These are phyloP conservation scores for Bassia scoparia DNA, from an alignment of 148 eudicot species.

Conservation along the genomic window DNA sequence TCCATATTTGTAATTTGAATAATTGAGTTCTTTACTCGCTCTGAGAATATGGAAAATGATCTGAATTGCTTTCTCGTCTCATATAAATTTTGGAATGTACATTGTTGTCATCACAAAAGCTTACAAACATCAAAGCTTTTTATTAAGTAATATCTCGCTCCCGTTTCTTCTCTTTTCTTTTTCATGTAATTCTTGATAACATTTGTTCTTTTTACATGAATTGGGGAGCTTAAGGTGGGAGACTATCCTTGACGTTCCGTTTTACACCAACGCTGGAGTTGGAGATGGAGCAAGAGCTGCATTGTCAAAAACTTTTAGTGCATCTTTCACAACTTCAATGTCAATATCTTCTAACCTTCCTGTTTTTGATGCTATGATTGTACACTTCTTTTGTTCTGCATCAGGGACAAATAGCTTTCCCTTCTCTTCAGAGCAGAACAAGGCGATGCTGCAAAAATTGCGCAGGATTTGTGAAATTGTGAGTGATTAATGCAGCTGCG, in stretches of 20 bases:
- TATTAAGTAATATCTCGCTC: too few relatives aligned
- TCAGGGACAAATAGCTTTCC: constrained; percentile 55
- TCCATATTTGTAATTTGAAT: neutral
- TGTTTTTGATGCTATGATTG: constrained; percentile 54
- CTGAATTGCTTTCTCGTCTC: constrained; percentile 5
- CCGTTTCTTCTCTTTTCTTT: neutral
- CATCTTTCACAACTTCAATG: constrained; percentile 53
- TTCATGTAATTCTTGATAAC: neutral
- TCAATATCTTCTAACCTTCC: constrained; percentile 69
- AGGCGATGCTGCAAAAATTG: constrained; percentile 56
- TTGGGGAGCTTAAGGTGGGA: neutral
- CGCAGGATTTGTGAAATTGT: neutral
- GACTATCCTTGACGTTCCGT: neutral
- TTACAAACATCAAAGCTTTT: neutral
- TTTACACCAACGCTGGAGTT: constrained; percentile 30
- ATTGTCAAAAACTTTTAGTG: constrained; percentile 41
- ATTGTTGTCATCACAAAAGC: constrained; percentile 6
- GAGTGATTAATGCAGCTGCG: neutral
- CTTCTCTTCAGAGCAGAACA: constrained; percentile 74
- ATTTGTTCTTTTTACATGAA: neutral
- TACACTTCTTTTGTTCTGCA: constrained; percentile 62
- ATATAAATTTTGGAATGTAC: constrained; percentile 8
- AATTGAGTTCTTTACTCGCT: neutral
- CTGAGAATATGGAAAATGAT: constrained; percentile 2
- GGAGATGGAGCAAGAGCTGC: constrained; percentile 13